A percentile compares a stretch with the other conserved stretches of the same genome.
These are phyloP conservation scores for Euphorbia peplus DNA, from an alignment of 345 rosid genomes.

Conservation along the genomic window DNA sequence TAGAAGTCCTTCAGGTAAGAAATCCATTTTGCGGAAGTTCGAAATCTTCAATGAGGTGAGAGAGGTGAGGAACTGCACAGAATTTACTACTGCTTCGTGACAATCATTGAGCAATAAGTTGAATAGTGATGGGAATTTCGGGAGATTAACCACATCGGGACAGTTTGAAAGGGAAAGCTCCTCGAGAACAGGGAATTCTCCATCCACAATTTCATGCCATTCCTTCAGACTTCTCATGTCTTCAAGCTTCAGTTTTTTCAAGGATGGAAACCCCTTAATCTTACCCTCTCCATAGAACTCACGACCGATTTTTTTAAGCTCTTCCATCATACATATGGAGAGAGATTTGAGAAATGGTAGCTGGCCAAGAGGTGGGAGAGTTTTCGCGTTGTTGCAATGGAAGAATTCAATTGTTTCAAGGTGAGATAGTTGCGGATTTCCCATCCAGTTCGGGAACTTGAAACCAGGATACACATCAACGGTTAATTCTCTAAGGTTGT, in stretches of 20 bases:
- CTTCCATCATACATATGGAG: slow-evolving; percentile 14
- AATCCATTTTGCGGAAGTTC: slow-evolving; percentile 8
- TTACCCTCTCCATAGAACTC: slow-evolving; percentile 17
- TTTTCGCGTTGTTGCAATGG: slow-evolving; percentile 16
- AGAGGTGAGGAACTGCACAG: slow-evolving; percentile 17
- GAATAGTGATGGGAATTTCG: slow-evolving; percentile 14
- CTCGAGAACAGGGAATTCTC: slow-evolving; percentile 22
- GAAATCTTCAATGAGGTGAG: slow-evolving; percentile 15
- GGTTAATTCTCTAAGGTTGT: slow-evolving; percentile 14
- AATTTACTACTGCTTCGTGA: slow-evolving; percentile 9
- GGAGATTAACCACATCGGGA: slow-evolving; percentile 12
- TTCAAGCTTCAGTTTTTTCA: slow-evolving; percentile 17
- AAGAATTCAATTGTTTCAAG: slow-evolving; percentile 11
- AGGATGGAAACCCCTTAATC: slow-evolving; percentile 9
- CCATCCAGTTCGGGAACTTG: slow-evolving; percentile 21
- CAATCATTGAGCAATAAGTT: slow-evolving; percentile 15
- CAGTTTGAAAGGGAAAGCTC: slow-evolving; percentile 18
- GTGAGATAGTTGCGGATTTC: slow-evolving; percentile 16
- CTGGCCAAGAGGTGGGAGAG: slow-evolving; percentile 23
- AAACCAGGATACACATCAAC: slow-evolving; percentile 20
- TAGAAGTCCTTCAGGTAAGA: slow-evolving; percentile 9
- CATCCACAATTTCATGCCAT: slow-evolving; percentile 15
- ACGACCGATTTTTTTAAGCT: slow-evolving; percentile 14
- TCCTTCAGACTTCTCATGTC: slow-evolving; percentile 18
- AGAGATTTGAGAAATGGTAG: slow-evolving; percentile 19